Evolutionary conservation across 805 yeast species (phyloP).

Genomic region (Zygotorulaspora chibaensis): DNA sequence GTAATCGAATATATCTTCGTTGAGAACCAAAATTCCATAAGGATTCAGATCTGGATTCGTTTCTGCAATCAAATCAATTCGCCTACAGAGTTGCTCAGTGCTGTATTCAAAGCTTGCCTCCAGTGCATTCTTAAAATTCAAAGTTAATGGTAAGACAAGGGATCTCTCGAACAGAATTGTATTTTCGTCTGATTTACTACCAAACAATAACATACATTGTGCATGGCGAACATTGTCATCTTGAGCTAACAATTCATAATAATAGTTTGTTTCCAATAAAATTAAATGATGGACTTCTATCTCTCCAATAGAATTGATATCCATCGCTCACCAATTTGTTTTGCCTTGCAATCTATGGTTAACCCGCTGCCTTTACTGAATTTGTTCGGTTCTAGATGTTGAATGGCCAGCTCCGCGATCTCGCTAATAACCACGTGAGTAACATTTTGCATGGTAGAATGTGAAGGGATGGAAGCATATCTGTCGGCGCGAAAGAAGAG

Average conservation of each 20-base stretch:
- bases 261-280: conserved; percentile 11
- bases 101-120: conserved; percentile 10
- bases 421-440: too few species aligned
- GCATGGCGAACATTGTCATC: conserved; percentile 6
- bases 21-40: conserved; percentile 11
- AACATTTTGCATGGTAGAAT: too few species aligned
- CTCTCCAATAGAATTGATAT: neutral
- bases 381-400: too few species aligned
- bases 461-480: too few species aligned
- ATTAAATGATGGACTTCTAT: conserved; percentile 9
- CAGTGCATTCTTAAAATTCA: neutral
- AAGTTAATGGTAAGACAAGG: conserved; percentile 9
- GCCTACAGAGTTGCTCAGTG: conserved; percentile 3
- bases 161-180: conserved; percentile 2
- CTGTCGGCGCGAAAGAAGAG: too few species aligned
- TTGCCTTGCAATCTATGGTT: too few species aligned
- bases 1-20: conserved; percentile 12
- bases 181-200: conserved; percentile 1
- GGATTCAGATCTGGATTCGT: conserved; percentile 8
- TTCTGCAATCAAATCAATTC: conserved; percentile 9
- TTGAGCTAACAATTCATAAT: conserved; percentile 5
- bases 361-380: too few species aligned
- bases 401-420: too few species aligned
- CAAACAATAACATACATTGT: conserved; percentile 18
- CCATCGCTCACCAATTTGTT: too few species aligned